Base-by-base conservation (phyloP, 2,329 filamentous ascomycete genomes). In the Immersiporthe knoxdaviesiana region DNA sequence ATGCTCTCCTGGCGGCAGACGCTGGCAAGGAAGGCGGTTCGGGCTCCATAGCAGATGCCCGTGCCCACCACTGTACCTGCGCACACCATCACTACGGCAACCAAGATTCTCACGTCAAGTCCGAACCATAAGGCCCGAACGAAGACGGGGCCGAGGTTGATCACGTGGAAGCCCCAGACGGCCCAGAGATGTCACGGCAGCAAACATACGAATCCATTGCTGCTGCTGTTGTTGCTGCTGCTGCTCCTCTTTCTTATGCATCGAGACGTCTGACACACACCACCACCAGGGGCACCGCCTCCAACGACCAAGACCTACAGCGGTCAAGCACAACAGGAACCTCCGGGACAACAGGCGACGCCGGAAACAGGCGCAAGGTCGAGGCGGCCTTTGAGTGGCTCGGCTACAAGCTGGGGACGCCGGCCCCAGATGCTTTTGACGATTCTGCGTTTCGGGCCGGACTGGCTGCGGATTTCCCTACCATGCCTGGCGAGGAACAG, bases 371-470 rank as follows among this genome's bases (percentile, higher is more conserved):
- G 24, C 52, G n/a, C 24, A 64, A 60, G 30, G 61, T 68, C 2
- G 61, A 27, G 4, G n/a, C 18, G 27, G 61, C 52, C 12, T 65
- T 68, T 30, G 54, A 68, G 35, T 61, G 62, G 54, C 6, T 68
- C 3, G 67, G 67, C 14, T n/a, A 68, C 3, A 60, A 41, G 12
- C 54, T 68, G 12, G 67, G 67, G 27, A 64, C 61, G 14, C 61
- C 67, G 10, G 67, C 67, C 3, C 67, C 67, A 4, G 67, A 65
- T 27, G 41, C 67, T 10, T 68, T 60, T 24, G 67, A 68, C 32
- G 67, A 68, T 39, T 54, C 41, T 30, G 54, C n/a, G n/a, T 68
- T 64, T 18, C 56, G 24, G 39, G 18, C 12, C 16, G 67, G 67
- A 3, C 39, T 11, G 21, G 67, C 67, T 11, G 67, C 67, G 35